phyloP scores from a whole-genome alignment of 2,329 filamentous ascomycete genomes.

The Fusarium marasasianum region DNA sequence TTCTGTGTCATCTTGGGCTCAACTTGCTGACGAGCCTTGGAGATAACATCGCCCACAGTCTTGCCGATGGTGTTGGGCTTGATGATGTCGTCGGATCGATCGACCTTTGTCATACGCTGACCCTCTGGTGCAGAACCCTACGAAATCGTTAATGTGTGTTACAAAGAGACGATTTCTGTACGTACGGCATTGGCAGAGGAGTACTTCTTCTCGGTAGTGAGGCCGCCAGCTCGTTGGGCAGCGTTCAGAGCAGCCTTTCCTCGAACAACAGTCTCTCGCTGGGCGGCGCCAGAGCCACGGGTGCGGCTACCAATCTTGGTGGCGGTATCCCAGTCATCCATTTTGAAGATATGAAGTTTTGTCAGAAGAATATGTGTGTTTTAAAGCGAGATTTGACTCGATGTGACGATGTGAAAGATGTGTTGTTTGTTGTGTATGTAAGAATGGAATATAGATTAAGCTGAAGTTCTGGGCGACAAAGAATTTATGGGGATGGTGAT shows the following conservation, averaged over 20 bases:
- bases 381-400: neutral
- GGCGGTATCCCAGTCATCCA: conserved; percentile 83
- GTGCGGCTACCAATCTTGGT: conserved; percentile 95
- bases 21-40: conserved; percentile 79
- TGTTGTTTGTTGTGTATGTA: conserved; percentile 24
- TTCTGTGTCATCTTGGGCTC: conserved; percentile 98
- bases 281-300: conserved; percentile 70
- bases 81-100: conserved; percentile 96
- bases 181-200: conserved; percentile 73
- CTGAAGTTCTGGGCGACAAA: conserved; percentile 29
- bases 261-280: conserved; percentile 88
- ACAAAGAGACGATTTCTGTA: neutral
- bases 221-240: conserved; percentile 79
- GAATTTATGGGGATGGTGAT: conserved; percentile 46
- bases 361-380: conserved; percentile 17
- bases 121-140: conserved; percentile 68
- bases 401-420: neutral
- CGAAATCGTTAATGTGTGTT: conserved; percentile 21
- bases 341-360: conserved; percentile 55
- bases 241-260: conserved; percentile 88
- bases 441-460: conserved; percentile 32
- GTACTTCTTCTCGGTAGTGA: conserved; percentile 92
- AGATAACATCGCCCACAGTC: conserved; percentile 84
- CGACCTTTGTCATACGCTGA: conserved; percentile 96
- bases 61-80: conserved; percentile 92